Conservation (phyloP, 129 eudicot genomes). For the Tagetes erecta region DNA sequence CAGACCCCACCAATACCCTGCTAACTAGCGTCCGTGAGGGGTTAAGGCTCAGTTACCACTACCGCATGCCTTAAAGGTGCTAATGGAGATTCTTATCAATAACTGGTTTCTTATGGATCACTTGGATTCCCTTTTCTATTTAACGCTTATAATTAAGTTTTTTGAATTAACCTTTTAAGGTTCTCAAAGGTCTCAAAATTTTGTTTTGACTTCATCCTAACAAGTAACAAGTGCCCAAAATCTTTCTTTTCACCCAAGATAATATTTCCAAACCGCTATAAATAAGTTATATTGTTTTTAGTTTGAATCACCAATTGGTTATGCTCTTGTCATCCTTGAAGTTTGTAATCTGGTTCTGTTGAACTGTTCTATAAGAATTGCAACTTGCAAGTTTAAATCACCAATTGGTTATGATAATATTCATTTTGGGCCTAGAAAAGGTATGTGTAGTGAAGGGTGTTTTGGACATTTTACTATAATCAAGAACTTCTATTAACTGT, state of each 20-base stretch:
- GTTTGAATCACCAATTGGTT: constrained; percentile 3
- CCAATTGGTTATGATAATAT: neutral
- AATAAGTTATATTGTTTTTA: neutral
- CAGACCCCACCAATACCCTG: no score
- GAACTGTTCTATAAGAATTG: neutral
- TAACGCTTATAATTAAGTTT: neutral
- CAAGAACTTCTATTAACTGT: neutral
- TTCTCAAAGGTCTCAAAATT: neutral
- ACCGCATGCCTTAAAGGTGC: no score
- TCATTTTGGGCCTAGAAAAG: neutral
- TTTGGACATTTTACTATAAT: neutral
- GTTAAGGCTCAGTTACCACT: no score
- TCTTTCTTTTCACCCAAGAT: neutral
- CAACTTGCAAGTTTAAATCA: neutral
- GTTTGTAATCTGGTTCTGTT: constrained; percentile 9
- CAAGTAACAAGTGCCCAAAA: neutral
- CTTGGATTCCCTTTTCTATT: neutral
- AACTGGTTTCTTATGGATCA: neutral
- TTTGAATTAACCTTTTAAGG: neutral
- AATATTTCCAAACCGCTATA: neutral
- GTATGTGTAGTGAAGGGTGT: neutral
- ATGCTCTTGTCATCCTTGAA: neutral
- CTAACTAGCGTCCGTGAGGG: no score
- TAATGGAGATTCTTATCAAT: no score
- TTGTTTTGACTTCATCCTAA: neutral